Evolutionary conservation across 2,329 filamentous ascomycete species (phyloP).

Genomic region (Alternaria gansuensis): DNA sequence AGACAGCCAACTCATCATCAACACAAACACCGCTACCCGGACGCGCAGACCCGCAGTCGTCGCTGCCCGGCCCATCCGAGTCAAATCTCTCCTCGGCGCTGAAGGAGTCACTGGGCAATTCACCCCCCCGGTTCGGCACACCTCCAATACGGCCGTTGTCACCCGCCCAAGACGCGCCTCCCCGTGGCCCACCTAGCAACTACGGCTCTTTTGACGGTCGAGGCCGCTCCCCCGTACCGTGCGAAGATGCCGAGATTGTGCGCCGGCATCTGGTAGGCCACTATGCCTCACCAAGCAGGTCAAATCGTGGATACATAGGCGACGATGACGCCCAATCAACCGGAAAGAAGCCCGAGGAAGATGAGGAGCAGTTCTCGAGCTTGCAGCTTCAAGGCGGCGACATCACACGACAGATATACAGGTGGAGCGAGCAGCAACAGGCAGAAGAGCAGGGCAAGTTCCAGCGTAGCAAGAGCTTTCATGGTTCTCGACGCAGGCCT

Average conservation of each 20-base stretch:
- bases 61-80: constrained; percentile 77
- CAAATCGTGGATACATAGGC: constrained; percentile 37
- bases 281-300: constrained; percentile 51
- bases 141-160: constrained; percentile 65
- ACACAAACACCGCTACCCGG: constrained; percentile 71
- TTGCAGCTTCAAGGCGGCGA: constrained; percentile 92
- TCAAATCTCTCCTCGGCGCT: constrained; percentile 91
- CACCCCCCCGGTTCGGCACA: constrained; percentile 73
- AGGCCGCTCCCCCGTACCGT: constrained; percentile 65
- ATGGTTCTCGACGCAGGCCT: constrained; percentile 76
- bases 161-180: constrained; percentile 58
- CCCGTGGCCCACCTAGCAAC: constrained; percentile 70
- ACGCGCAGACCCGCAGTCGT: constrained; percentile 64
- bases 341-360: constrained; percentile 56
- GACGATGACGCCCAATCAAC: constrained; percentile 40
- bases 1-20: constrained; percentile 54
- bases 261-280: constrained; percentile 80
- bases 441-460: constrained; percentile 68
- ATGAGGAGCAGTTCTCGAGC: constrained; percentile 86
- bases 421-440: constrained; percentile 92
- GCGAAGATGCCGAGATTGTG: constrained; percentile 91
- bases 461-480: constrained; percentile 88
- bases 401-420: constrained; percentile 92
- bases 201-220: constrained; percentile 87
- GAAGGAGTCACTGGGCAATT: constrained; percentile 74